Evolutionary conservation across 768 basidiomycete genomes (phyloP).

Genomic region (Cantharellus anzutake): DNA sequence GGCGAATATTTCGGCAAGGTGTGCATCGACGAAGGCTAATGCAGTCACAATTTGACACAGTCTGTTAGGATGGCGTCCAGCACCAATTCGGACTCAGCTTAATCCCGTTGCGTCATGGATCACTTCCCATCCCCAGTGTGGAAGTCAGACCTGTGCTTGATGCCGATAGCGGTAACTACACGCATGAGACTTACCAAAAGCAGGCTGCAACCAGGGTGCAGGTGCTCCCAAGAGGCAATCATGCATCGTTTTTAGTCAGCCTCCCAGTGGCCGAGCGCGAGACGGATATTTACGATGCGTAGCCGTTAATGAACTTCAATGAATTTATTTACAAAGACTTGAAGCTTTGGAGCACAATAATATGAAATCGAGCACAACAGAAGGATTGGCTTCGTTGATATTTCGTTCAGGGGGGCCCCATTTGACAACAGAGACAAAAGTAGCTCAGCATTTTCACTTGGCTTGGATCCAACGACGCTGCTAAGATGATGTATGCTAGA

Average conservation of each 20-base stretch:
- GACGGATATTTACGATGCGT: background rate
- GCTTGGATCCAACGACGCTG: conserved; percentile 51
- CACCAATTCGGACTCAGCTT: conserved; percentile 48
- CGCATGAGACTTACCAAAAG: conserved; percentile 55
- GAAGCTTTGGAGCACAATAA: conserved; percentile 15
- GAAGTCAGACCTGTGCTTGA: conserved; percentile 40
- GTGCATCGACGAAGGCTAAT: conserved; percentile 11
- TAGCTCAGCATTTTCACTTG: conserved; percentile 61
- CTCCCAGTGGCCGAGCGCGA: background rate
- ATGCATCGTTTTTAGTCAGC: conserved; percentile 56
- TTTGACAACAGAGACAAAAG: conserved; percentile 45
- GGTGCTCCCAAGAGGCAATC: conserved; percentile 64
- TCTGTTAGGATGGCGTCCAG: conserved; percentile 37
- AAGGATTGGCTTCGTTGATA: conserved; percentile 16
- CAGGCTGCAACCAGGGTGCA: conserved; percentile 70
- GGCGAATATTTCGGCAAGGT: conserved; percentile 67
- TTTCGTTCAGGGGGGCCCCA: conserved; percentile 14
- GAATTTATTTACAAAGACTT: background rate
- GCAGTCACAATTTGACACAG: background rate
- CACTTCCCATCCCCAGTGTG: conserved; percentile 58
- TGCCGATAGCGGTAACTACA: conserved; percentile 25
- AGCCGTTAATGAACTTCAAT: background rate
- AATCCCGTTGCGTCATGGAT: conserved; percentile 75
- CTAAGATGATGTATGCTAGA: conserved; percentile 39
- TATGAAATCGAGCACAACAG: conserved; percentile 67